phyloP scores from a whole-genome alignment of 2,329 filamentous ascomycete species.

The Cylindrodendrum hubeiense region DNA sequence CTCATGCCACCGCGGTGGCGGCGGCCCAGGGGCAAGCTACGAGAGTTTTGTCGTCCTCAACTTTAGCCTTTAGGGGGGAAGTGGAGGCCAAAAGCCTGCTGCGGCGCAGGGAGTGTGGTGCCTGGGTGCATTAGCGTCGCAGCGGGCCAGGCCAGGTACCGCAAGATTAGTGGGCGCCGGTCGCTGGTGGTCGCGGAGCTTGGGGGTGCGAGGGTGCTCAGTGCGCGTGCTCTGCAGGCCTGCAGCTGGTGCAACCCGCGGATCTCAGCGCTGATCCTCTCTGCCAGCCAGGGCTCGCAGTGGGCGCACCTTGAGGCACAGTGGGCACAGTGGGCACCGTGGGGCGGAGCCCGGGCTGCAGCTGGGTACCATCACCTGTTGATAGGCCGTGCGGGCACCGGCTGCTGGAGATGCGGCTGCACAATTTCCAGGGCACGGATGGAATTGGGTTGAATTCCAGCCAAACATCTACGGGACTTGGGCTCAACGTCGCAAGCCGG shows the following conservation, averaged over 20 bases:
- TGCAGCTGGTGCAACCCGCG: no score
- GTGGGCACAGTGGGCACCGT: not conserved
- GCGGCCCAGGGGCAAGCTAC: not conserved
- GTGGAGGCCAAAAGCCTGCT: conserved; percentile 2
- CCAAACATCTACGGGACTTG: not conserved
- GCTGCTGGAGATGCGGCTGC: not conserved
- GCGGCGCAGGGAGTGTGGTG: conserved; percentile 13
- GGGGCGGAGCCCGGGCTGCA: not conserved
- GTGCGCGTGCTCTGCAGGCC: not conserved
- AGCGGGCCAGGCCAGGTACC: conserved; percentile 32
- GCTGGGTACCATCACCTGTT: conserved; percentile 12
- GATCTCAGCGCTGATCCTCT: not conserved
- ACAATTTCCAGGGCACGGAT: conserved; percentile 3
- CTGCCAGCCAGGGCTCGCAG: no score
- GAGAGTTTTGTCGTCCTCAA: not conserved
- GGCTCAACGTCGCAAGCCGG: conserved; percentile 8
- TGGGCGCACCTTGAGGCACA: no score
- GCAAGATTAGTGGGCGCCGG: conserved; percentile 24
- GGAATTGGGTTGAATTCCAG: conserved; percentile 11
- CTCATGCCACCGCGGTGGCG: not conserved
- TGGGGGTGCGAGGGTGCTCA: not conserved
- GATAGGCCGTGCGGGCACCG: conserved; percentile 9
- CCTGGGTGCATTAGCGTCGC: conserved; percentile 38
- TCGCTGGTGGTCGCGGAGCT: conserved; percentile 33
- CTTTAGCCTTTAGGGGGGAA: conserved; percentile 5